Evolutionary conservation across 2,329 filamentous ascomycete genomes (phyloP).

Genomic region (Aspergillus sojae): DNA sequence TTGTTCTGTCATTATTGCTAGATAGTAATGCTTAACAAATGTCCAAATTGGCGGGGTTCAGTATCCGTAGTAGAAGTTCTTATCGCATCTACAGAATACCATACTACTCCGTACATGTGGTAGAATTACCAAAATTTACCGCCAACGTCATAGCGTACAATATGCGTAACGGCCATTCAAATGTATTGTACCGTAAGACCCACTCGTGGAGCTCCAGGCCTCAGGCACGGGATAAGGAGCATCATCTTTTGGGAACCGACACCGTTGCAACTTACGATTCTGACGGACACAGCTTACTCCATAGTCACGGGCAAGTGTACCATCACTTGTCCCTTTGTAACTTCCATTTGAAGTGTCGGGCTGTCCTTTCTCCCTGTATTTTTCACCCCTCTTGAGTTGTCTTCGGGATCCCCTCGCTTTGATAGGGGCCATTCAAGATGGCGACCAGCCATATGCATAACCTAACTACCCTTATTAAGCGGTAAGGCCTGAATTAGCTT

Average conservation of each 20-base stretch:
- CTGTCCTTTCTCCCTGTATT: conserved; percentile 52
- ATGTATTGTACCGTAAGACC: conserved; percentile 26
- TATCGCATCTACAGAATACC: conserved; percentile 12
- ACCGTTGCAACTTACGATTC: conserved; percentile 19
- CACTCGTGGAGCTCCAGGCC: conserved; percentile 21
- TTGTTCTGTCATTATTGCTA: conserved; percentile 21
- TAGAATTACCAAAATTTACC: not conserved
- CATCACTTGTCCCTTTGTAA: not conserved
- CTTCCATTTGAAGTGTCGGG: not conserved
- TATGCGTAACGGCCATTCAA: not conserved
- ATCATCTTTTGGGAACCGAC: conserved; percentile 19
- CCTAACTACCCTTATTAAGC: conserved; percentile 94
- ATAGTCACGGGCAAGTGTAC: not conserved
- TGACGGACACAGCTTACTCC: not conserved
- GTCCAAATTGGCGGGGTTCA: conserved; percentile 10
- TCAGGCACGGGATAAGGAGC: conserved; percentile 28
- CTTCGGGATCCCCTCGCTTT: conserved; percentile 12
- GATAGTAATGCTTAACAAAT: not conserved
- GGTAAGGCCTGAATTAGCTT: conserved; percentile 61
- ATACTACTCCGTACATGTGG: not conserved
- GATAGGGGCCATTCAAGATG: conserved; percentile 53
- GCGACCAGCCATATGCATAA: conserved; percentile 89
- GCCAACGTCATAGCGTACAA: not conserved
- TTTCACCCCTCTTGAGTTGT: conserved; percentile 20
- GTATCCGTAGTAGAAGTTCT: conserved; percentile 1